Evolutionary conservation across 495 filamentous ascomycete genomes (phyloP), one percentile per base, ranked within the genome.

Genomic region (Hypoxylon lienhwacheense): DNA sequence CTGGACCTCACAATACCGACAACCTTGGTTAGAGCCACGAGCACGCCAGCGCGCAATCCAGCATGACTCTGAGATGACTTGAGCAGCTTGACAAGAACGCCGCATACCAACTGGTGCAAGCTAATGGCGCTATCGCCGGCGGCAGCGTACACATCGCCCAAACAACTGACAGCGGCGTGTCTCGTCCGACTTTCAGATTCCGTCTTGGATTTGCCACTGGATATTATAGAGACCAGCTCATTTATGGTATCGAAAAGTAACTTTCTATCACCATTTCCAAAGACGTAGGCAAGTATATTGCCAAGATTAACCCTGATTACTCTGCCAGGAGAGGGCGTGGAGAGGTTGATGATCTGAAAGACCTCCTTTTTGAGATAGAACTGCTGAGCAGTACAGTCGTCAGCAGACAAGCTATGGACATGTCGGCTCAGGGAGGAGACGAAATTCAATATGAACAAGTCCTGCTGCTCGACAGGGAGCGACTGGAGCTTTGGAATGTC

Each of bases 121-220:
- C 86, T 85, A 69, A 96, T 89, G 14, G 90, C 93, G 70, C 93
- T 97, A 67, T 96, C 92, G 21, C 93, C 93, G 5, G 93, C 93
- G 11, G 85, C 80, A 34, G 84, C 88, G 67, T 90, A 96, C 19
- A 97, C 81, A 67, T 91, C 89, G 25, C 93, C 93, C 52, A 99
- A 61, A 66, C 91, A 97, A 64, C 87, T 80, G 25, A 87, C 89
- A 10, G 92, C 92, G 2, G 91, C 92, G 81, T 96, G 90, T 67
- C 88, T 91, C 3, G 73, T 72, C 57, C 78, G 73, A 53, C 68
- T 58, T 47, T 77, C 79, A 40, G 65, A 62, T 45, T 97, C 93
- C 44, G 81, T 86, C 65, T 96, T 92, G 19, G 77, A 76, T 68
- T 96, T 99, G 14, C 88, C 83, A 16, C 80, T 78, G 63, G 85